Percentiles rank a stretch among this genome's conserved stretches.
phyloP scores from a whole-genome alignment of 2,329 filamentous ascomycete species.

The Curvularia sp. region DNA sequence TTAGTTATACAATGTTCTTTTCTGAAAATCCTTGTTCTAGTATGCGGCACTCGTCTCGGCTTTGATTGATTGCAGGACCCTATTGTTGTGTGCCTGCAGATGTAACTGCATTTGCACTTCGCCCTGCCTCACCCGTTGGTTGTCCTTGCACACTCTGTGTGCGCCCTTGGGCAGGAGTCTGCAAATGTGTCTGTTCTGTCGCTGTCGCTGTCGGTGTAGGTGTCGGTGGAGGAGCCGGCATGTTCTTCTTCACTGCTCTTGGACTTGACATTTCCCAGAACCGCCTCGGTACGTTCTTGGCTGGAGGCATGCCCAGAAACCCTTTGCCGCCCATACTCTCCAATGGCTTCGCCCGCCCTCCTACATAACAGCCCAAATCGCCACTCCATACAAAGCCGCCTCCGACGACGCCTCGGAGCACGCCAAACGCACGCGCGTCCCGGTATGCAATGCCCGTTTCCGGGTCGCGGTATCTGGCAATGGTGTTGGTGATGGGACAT shows the following conservation, averaged over 20 bases:
- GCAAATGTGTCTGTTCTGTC: background rate
- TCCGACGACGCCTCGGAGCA: constrained; percentile 75
- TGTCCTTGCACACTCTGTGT: background rate
- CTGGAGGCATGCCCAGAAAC: constrained; percentile 62
- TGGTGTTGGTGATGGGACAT: constrained; percentile 83
- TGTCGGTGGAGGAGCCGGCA: constrained; percentile 1
- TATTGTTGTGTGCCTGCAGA: background rate
- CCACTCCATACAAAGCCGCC: constrained; percentile 84
- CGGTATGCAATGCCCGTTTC: constrained; percentile 82
- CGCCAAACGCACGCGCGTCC: constrained; percentile 79
- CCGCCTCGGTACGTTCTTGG: constrained; percentile 78
- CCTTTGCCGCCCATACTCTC: constrained; percentile 40
- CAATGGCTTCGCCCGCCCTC: constrained; percentile 56
- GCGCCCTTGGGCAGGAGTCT: background rate
- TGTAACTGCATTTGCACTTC: background rate
- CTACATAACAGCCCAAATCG: constrained; percentile 83
- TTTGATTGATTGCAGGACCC: background rate
- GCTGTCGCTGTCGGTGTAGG: background rate
- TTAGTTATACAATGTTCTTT: background rate
- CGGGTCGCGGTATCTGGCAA: constrained; percentile 84
- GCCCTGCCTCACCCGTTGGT: background rate
- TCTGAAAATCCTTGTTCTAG: background rate
- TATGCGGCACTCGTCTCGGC: background rate
- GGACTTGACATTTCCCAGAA: constrained; percentile 60
- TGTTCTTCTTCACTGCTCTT: constrained; percentile 18